These are phyloP conservation scores for Diaporthe batatas DNA, from an alignment of 2,329 filamentous ascomycete genomes.

Conservation along the genomic window DNA sequence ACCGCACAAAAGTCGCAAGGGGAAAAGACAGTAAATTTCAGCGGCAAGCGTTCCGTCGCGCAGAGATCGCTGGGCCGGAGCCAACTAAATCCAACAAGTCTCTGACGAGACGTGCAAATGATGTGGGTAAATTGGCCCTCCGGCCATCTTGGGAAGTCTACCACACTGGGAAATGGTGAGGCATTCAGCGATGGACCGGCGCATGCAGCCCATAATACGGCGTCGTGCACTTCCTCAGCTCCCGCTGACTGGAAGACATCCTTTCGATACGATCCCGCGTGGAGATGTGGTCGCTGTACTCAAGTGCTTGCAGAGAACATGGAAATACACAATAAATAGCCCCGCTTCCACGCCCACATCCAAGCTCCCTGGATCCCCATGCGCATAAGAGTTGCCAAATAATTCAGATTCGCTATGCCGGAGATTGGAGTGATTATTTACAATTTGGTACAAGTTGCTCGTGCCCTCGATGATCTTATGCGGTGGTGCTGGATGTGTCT, in stretches of 20 bases:
- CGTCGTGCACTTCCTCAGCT: neutral
- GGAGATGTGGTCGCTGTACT: neutral
- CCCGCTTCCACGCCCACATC: neutral
- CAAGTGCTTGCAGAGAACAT: no score
- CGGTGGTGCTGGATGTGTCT: neutral
- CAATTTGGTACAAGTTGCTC: conserved; percentile 10
- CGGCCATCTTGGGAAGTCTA: neutral
- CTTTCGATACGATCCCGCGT: neutral
- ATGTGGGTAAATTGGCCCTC: neutral
- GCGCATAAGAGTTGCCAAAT: neutral
- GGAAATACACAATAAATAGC: neutral
- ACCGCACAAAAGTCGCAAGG: neutral
- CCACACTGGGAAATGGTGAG: neutral
- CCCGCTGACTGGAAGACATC: neutral
- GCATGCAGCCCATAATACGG: neutral
- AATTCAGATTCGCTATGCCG: neutral
- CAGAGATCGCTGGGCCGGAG: neutral
- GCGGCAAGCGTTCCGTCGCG: neutral
- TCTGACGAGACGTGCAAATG: neutral
- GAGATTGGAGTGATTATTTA: conserved; percentile 25
- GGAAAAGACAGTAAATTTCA: neutral
- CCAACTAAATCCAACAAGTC: neutral
- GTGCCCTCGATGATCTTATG: neutral
- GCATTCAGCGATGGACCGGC: neutral
- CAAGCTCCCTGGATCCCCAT: neutral